A percentile compares a stretch with the other conserved stretches of the same genome.
These are phyloP conservation scores for Diaporthe capsici DNA, from an alignment of 2,329 filamentous ascomycete genomes.

Conservation along the genomic window DNA sequence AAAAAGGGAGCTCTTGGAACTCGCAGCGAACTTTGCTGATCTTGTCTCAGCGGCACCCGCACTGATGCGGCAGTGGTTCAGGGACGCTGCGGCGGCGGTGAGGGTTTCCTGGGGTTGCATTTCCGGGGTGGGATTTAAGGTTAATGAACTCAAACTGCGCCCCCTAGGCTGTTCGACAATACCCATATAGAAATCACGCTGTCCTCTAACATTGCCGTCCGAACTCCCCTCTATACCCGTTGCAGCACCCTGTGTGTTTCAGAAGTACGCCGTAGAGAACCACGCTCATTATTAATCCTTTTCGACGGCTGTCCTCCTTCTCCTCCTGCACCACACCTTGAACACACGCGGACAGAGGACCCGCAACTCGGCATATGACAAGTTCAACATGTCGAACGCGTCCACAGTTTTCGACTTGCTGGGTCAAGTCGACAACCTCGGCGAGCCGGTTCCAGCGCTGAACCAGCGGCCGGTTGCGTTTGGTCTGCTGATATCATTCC, in stretches of 20 bases:
- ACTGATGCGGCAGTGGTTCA: conserved; percentile 29
- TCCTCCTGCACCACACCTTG: background rate
- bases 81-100: conserved; percentile 4
- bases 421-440: conserved; percentile 44
- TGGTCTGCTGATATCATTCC: conserved; percentile 28
- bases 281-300: conserved; percentile 18
- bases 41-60: conserved; percentile 26
- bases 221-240: conserved; percentile 14
- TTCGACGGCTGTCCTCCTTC: conserved; percentile 1
- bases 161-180: background rate
- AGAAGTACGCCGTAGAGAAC: background rate
- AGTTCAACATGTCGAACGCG: conserved; percentile 26
- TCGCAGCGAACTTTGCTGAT: conserved; percentile 31
- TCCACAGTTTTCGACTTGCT: conserved; percentile 40
- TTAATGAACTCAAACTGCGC: conserved; percentile 14
- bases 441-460: conserved; percentile 40
- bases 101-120: conserved; percentile 29
- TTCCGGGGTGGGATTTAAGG: conserved; percentile 19
- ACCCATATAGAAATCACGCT: conserved; percentile 7
- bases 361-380: conserved; percentile 6
- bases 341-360: background rate
- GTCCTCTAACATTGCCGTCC: conserved; percentile 16
- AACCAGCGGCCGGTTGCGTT: conserved; percentile 41
- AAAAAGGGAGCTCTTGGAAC: conserved; percentile 22
- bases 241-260: conserved; percentile 20